phyloP scores from a whole-genome alignment of 139 green algal species.

The Trebouxia sp. region DNA sequence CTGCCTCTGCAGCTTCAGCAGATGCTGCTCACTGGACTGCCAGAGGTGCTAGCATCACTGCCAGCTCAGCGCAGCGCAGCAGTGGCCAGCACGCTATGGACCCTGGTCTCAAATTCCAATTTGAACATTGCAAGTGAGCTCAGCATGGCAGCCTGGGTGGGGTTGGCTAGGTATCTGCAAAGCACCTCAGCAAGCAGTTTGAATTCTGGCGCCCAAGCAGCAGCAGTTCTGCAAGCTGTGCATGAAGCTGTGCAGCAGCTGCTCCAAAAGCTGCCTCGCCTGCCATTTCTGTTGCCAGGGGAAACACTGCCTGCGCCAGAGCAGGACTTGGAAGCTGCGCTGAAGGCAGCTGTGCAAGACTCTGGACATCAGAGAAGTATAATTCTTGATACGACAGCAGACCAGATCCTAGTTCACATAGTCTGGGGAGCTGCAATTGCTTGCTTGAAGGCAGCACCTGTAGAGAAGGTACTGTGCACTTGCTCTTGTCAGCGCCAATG shows the following conservation, averaged over 20 bases:
- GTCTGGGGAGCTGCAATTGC: not conserved
- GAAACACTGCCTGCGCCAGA: not conserved
- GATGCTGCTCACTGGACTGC: not conserved
- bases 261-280: slow-evolving; percentile 12
- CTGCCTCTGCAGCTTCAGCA: slow-evolving; percentile 5
- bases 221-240: not conserved
- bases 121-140: not conserved
- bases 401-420: not conserved
- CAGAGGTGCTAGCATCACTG: not conserved
- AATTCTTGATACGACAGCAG: not conserved
- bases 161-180: not conserved
- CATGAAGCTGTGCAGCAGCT: not conserved
- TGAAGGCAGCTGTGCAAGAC: not conserved
- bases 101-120: not conserved
- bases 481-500: not conserved
- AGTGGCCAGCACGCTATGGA: not conserved
- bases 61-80: not conserved
- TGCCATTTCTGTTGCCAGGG: not conserved
- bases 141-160: not conserved
- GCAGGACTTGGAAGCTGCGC: not conserved
- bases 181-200: not conserved
- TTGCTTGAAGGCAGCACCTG: not conserved
- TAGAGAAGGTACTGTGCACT: not conserved
- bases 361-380: not conserved
- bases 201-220: not conserved